Evolutionary conservation across 2,329 filamentous ascomycete species (phyloP), one percentile per base, ranked within the genome.

Genomic region (Pestalotiopsis sp.): DNA sequence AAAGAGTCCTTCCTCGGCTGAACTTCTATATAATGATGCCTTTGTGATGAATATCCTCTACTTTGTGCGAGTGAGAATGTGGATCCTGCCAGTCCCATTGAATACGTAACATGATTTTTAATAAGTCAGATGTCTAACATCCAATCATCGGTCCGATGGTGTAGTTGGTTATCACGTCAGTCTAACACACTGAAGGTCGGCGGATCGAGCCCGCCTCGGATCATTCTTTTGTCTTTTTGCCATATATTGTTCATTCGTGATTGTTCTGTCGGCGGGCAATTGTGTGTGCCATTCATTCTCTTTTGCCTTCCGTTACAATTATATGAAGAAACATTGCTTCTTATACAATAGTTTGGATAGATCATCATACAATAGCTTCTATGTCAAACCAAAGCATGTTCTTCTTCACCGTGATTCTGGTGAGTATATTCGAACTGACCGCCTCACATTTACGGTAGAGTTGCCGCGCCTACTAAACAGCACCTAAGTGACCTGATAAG

Each of bases 81-180:
- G 31, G 31, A 36, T 36, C 25, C 25, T 25, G 25, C 25, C 25
- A 25, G 25, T 25, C 25, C 25, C 25, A 25, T 4, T 25, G 2
- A 25, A 2, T 25, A 25, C 2, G 25, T 25, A 4, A 25, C 3
- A 25, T 25, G 25, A 25, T 3, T 2, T 25, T 2, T 4, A 3
- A 25, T 25, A 59, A 59, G 20, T 9, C 13, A 1, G 0, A 5
- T 1, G 0, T 2, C 20, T 12, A 41, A n/a, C 14, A 62, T 38
- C 59, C 59, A 62, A 62, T 62, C 59, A 62, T 27, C 57, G 65
- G 65, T 60, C 65, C 40, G 65, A 56, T 79, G 77, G 77, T 78
- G 78, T 80, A 74, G 81, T 83, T 83, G 81, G 81, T 83, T 82
- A 83, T 83, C 81, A 83, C 82, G 78, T 83, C 80, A 82, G 81